Evolutionary conservation across 768 basidiomycete genomes (phyloP), one percentile per base, ranked within the genome.

Genomic region (Panaeolus papilionaceus): DNA sequence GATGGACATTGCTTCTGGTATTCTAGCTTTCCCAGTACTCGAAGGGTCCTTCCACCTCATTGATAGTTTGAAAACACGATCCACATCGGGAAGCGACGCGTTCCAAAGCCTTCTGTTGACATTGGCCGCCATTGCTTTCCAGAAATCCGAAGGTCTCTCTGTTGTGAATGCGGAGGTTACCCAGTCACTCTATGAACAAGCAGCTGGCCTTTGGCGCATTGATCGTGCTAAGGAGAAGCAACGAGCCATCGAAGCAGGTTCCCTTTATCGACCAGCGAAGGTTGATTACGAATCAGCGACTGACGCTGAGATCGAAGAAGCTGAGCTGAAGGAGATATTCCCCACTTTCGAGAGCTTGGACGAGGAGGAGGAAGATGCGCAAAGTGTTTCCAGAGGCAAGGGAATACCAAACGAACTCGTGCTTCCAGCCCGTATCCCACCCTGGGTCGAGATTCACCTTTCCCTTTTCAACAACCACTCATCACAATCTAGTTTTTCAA

Each of bases 261-360:
- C 92, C 23, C 79, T 99, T 2, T 99, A 99, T 81, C 89, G 92
- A 28, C 82, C 83, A 61, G 87, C 84, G 44, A 83, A 83, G 49
- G 74, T 84, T 28, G 83, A 87, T 14, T 79, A 92, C 61, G 80
- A 84, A 37, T 84, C 83, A 37, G 76, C 84, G 10, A 85, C 84
- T 12, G 96, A 96, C 67, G 87, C 86, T 4, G 92, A 95, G 72
- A 74, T 86, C 42, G 95, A 98, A 74, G 93, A 92, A 76, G 83
- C 84, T 69, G 98, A 99, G 71, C 94, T 99, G 73, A 79, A 89
- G 54, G 79, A 86, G 5, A 76, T 99, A 37, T 99, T 99, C 78
- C 98, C 98, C 12, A 88, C 88, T 11, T 97, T 89, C 71, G 92
- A 91, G 38, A 86, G 91, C 65, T 82, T 77, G 28, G 75, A 89